Evolutionary conservation across 805 yeast species (phyloP).

Genomic region (Candida ficus): DNA sequence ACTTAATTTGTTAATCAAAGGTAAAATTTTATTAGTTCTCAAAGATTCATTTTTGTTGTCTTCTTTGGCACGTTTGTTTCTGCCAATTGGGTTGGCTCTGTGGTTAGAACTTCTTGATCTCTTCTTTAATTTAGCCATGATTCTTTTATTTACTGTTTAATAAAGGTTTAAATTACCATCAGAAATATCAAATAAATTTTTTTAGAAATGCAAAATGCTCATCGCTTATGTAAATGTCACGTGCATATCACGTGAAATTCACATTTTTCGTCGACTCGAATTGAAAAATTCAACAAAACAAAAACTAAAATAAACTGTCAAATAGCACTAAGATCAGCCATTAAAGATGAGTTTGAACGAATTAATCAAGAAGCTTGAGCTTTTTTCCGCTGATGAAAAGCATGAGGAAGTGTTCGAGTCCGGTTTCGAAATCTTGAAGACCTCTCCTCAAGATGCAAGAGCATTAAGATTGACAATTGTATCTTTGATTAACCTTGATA

Average conservation of each 20-base stretch:
- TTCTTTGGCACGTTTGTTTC: constrained; percentile 25
- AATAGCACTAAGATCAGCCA: no score
- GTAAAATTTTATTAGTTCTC: constrained; percentile 54
- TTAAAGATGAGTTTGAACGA: constrained; percentile 26
- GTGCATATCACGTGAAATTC: no score
- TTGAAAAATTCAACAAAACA: no score
- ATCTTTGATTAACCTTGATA: constrained; percentile 61
- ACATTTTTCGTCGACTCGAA: no score
- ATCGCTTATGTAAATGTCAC: no score
- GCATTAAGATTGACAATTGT: constrained; percentile 46
- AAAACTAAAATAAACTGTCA: no score
- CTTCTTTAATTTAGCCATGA: constrained; percentile 74
- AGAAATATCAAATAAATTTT: neutral
- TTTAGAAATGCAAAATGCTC: no score
- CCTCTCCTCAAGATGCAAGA: constrained; percentile 22
- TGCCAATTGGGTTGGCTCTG: constrained; percentile 32
- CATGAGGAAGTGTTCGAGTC: constrained; percentile 24
- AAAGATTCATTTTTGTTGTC: constrained; percentile 42
- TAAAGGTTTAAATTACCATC: neutral
- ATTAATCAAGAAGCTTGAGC: constrained; percentile 23
- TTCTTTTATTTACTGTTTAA: neutral
- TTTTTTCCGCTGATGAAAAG: constrained; percentile 17
- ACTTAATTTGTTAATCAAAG: constrained; percentile 60
- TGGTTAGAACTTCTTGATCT: constrained; percentile 47
- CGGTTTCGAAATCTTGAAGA: constrained; percentile 22